Evolutionary conservation across 2,329 filamentous ascomycete genomes (phyloP), one percentile per base, ranked within the genome.

Genomic region (Neocucurbitaria cava): DNA sequence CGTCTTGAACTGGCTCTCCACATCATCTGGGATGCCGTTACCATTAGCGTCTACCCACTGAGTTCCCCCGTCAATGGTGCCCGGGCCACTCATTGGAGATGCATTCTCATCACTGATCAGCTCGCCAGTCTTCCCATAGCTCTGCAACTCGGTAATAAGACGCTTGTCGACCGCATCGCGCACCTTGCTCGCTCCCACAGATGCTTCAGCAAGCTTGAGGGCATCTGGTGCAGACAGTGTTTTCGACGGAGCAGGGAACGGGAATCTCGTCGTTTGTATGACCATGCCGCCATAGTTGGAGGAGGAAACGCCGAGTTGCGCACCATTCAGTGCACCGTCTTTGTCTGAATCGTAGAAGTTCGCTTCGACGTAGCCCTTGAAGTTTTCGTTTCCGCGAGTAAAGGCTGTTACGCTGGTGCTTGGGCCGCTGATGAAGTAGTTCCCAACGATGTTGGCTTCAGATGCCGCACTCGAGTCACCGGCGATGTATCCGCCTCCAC

Each of bases 341-440:
- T 76, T 75, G 65, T 83, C 74, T 2, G 76, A 72, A 61, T 85
- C 83, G 56, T 82, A 80, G 58, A 79, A 84, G 65, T 85, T 85
- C 30, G 78, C 74, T 42, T 79, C 74, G 11, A 83, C 81, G 40
- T 83, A 85, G 15, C 78, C 82, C 36, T 81, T 80, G 71, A 84
- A 85, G 45, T 81, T 80, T 2, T 68, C 74, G 50, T 84, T 84
- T n/a, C 83, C 82, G n/a, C 82, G 77, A 1, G 81, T 84, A 57
- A 84, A 85, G 0, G 81, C 80, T 1, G 79, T 76, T 2, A 79
- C 77, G 23, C 69, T 77, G 3, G 82, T 84, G 41, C 74, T 78
- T 0, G 82, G 83, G 0, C 83, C 83, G 1, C 78, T 79, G 54
- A 85, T 82, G 69, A 84, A 85, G 68, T 85, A 85, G 68, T 85